Evolutionary conservation across 2,329 filamentous ascomycete species (phyloP).

Genomic region (Aspergillus jensenii): DNA sequence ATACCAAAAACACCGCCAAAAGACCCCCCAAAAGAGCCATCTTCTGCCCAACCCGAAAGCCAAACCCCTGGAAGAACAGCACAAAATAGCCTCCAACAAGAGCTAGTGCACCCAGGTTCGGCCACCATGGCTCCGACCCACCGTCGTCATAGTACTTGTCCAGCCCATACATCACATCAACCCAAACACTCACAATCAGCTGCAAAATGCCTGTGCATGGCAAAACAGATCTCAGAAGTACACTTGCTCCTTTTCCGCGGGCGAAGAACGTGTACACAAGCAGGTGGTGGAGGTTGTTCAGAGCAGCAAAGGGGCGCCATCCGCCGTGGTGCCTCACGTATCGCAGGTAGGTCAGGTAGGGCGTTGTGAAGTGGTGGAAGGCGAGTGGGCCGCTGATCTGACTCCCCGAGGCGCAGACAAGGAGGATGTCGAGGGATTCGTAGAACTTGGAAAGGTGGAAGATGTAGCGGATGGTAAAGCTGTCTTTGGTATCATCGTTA

Average conservation of each 20-base stretch:
- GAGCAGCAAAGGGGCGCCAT: neutral
- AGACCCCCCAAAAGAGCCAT: neutral
- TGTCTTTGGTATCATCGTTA: neutral
- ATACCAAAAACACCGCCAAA: neutral
- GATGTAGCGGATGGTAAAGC: neutral
- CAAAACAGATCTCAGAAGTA: neutral
- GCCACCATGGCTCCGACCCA: neutral
- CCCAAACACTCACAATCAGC: neutral
- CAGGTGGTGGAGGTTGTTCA: neutral
- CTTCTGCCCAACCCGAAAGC: neutral
- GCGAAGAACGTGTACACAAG: constrained; percentile 1
- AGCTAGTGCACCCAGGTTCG: neutral
- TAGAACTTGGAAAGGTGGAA: constrained; percentile 6
- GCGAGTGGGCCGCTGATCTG: neutral
- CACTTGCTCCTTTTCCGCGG: neutral
- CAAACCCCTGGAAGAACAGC: neutral
- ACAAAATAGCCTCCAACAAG: neutral
- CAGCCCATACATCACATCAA: neutral
- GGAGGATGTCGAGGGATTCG: constrained; percentile 1
- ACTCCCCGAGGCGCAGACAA: neutral
- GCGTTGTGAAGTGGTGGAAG: constrained; percentile 1
- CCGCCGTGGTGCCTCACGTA: neutral
- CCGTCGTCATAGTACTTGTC: neutral
- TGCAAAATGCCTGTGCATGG: neutral
- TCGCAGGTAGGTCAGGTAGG: neutral